Evolutionary conservation across 176 grass and related monocot species (phyloP).

Genomic region (Hyparrhenia diplandra): DNA sequence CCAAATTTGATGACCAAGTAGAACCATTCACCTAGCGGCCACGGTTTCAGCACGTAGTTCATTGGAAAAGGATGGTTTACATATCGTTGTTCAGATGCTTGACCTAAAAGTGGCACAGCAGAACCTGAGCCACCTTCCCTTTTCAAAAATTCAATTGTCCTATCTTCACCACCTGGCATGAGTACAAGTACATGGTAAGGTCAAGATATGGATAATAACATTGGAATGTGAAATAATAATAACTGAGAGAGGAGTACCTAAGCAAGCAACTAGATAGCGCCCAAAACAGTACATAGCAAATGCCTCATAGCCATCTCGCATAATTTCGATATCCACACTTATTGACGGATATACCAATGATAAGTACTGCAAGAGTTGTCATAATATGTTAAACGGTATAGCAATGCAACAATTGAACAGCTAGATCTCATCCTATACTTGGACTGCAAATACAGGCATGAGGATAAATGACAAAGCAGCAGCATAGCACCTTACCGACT

Average conservation of each 20-base stretch:
- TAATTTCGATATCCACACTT: conserved; percentile 79
- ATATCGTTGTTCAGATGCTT: conserved; percentile 58
- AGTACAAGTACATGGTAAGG: neutral
- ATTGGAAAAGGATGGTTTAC: conserved; percentile 93
- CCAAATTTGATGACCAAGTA: conserved; percentile 86
- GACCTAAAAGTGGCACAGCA: conserved; percentile 42
- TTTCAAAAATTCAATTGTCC: conserved; percentile 82
- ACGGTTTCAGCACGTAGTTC: conserved; percentile 86
- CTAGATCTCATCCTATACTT: neutral
- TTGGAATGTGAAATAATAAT: neutral
- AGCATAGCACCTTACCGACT: conserved; percentile 68
- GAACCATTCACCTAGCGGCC: conserved; percentile 79
- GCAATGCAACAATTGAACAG: neutral
- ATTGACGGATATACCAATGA: conserved; percentile 81
- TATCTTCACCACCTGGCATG: conserved; percentile 78
- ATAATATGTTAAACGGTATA: neutral
- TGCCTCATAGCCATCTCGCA: conserved; percentile 85
- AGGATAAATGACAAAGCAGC: neutral
- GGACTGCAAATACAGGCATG: neutral
- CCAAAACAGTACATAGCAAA: conserved; percentile 99
- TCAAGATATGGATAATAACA: neutral
- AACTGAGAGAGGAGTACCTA: conserved; percentile 46
- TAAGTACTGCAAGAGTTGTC: conserved; percentile 56
- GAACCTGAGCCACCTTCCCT: conserved; percentile 52
- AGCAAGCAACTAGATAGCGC: conserved; percentile 89